A percentile compares a stretch with the other conserved stretches of the same genome.
Evolutionary conservation across 176 grass and related monocot species (phyloP).

Genomic region (Musa acuminata): DNA sequence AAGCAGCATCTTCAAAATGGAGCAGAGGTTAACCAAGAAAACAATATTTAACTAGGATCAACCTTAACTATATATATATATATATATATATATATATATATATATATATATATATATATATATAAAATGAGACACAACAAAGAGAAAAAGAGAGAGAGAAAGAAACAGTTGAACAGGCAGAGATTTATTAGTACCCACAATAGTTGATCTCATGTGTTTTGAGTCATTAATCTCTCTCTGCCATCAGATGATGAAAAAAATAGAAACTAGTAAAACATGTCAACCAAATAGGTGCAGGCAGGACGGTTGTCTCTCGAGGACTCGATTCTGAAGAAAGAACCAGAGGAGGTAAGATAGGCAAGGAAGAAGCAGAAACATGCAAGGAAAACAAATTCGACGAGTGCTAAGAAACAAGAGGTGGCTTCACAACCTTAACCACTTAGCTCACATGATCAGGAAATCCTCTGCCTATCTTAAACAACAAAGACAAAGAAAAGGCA

Average conservation of each 20-base stretch:
- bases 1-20: slow-evolving; percentile 10
- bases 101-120: no score
- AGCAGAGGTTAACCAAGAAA: neutral
- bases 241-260: no score
- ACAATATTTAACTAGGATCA: neutral
- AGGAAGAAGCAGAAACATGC: no score
- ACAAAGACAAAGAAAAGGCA: neutral
- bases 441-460: neutral
- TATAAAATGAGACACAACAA: no score
- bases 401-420: no score
- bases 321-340: neutral
- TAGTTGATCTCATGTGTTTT: no score
- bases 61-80: no score
- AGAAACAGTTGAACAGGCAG: neutral
- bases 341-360: neutral
- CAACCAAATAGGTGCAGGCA: neutral
- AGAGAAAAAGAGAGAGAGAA: neutral
- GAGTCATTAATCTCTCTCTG: no score
- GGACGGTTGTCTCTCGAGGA: neutral
- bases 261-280: no score
- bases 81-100: no score
- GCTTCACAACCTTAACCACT: neutral
- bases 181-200: neutral
- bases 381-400: no score
- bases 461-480: neutral